These are phyloP conservation scores for Coemansia sp. DNA, from an alignment of 192 early-diverging fungal genomes.

Conservation along the genomic window DNA sequence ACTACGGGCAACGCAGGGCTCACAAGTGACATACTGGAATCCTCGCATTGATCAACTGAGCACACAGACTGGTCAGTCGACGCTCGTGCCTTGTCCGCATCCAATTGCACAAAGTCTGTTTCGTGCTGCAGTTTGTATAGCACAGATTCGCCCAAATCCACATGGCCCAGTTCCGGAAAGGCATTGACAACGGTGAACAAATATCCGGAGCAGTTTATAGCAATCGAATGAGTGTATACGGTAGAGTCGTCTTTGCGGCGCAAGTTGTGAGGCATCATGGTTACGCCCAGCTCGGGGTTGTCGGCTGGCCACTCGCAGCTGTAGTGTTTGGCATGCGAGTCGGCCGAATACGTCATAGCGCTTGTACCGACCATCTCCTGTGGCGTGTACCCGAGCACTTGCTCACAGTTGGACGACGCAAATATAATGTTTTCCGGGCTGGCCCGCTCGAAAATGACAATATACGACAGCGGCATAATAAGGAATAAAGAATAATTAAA, in stretches of 20 bases:
- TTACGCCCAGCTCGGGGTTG: slow-evolving; percentile 48
- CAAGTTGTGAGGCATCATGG: slow-evolving; percentile 46
- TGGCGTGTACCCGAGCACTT: slow-evolving; percentile 37
- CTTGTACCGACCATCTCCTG: slow-evolving; percentile 47
- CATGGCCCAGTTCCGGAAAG: slow-evolving; percentile 34
- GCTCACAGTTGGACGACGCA: slow-evolving; percentile 32
- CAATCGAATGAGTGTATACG: slow-evolving; percentile 31
- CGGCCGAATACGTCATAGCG: slow-evolving; percentile 34
- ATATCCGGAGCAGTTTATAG: slow-evolving; percentile 44
- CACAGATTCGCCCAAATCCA: slow-evolving; percentile 30
- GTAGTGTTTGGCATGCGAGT: slow-evolving; percentile 45
- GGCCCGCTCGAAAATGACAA: slow-evolving; percentile 35
- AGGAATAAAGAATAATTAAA: background rate
- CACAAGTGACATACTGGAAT: slow-evolving; percentile 8
- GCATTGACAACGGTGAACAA: slow-evolving; percentile 34
- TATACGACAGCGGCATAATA: slow-evolving; percentile 37
- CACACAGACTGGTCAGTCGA: background rate
- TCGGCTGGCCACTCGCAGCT: slow-evolving; percentile 50
- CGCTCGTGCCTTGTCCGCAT: background rate
- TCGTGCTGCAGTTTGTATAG: slow-evolving; percentile 46
- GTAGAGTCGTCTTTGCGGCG: slow-evolving; percentile 17
- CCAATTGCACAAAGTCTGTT: slow-evolving; percentile 13
- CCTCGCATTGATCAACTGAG: no score
- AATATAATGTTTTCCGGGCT: slow-evolving; percentile 40
- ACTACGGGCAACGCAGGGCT: slow-evolving; percentile 14